Base-by-base conservation (phyloP, 2,329 filamentous ascomycete species). In the Simplicillium aogashimaense region DNA sequence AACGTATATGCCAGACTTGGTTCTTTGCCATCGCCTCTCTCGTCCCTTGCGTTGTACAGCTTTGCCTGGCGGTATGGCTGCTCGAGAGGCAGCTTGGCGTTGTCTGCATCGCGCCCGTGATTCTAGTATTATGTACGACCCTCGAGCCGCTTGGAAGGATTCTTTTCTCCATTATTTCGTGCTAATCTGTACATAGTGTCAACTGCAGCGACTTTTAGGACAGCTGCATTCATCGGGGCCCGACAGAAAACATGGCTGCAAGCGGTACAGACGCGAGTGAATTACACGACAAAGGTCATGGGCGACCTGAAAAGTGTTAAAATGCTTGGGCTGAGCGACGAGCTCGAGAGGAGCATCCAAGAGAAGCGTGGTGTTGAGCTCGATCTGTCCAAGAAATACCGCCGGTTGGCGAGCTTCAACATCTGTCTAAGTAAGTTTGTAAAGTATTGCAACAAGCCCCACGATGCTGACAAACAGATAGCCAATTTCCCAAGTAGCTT, bases 91-190 rank as follows among this genome's bases (percentile, higher is more conserved):
- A 46, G 36, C 29, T 46, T 17, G 42, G 45, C 17, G 33, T 29
- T 14, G 35, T 43, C 29, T 46, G 43, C 36, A 39, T 46, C 37
- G 43, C 43, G 40, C 45, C 45, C 4, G 38, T 42, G 2, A 35
- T 46, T 11, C 33, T 44, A 25, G 40, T 40, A 36, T 14, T 41
- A 20, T 20, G 38, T 39, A 16, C 8, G 20, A 25, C 20, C 9
- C 20, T 25, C 9, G 20, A 25, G 6, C 20, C 9, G 6, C 20
- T 25, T 9, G 9, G 5, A 25, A 25, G 6, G 9, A 9, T n/a
- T n/a, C n/a, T n/a, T n/a, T n/a, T n/a, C n/a, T n/a, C 20, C 20
- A 25, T 9, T 5, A 25, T 25, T 5, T 25, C 9, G 9, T 25
- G 20, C 20, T 25, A 25, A 25, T 9, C 9, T 25, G 20, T 25